These are phyloP conservation scores for Ogataea paraovalis DNA, from an alignment of 805 yeast genomes.

Conservation along the genomic window DNA sequence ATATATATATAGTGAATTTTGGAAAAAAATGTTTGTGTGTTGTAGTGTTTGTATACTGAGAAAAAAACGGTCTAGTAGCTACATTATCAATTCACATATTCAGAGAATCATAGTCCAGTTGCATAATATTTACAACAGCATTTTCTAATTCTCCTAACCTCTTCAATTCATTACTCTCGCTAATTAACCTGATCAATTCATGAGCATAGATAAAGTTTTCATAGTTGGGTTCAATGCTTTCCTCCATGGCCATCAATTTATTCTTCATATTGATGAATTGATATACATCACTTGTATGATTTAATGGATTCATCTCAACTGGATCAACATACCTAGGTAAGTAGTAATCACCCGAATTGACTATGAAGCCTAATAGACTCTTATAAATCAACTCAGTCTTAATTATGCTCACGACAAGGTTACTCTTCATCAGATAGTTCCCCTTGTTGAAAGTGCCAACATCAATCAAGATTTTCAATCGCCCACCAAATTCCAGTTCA, in stretches of 20 bases:
- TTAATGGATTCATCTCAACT: conserved; percentile 14
- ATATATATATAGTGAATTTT: too few relatives aligned
- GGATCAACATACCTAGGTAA: conserved; percentile 14
- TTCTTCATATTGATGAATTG: conserved; percentile 22
- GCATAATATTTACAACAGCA: background rate
- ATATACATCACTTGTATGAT: conserved; percentile 9
- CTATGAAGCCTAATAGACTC: conserved; percentile 34
- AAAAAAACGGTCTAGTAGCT: too few relatives aligned
- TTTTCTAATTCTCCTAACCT: background rate
- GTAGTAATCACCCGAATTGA: conserved; percentile 40
- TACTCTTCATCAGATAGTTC: conserved; percentile 5
- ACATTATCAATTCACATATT: background rate
- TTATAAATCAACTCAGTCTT: conserved; percentile 15
- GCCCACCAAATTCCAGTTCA: conserved; percentile 4
- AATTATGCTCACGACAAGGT: conserved; percentile 11
- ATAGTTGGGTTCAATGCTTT: conserved; percentile 2
- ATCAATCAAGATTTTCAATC: conserved; percentile 28
- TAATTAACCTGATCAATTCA: conserved; percentile 13
- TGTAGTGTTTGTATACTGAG: too few relatives aligned
- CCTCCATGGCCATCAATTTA: conserved; percentile 22
- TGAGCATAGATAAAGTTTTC: conserved; percentile 16
- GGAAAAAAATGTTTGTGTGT: too few relatives aligned
- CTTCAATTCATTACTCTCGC: conserved; percentile 8
- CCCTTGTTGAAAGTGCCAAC: conserved; percentile 14
- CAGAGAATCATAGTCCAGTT: background rate